Evolutionary conservation across 768 basidiomycete species (phyloP), one percentile per base, ranked within the genome.

Genomic region (Termitomyces sp.): DNA sequence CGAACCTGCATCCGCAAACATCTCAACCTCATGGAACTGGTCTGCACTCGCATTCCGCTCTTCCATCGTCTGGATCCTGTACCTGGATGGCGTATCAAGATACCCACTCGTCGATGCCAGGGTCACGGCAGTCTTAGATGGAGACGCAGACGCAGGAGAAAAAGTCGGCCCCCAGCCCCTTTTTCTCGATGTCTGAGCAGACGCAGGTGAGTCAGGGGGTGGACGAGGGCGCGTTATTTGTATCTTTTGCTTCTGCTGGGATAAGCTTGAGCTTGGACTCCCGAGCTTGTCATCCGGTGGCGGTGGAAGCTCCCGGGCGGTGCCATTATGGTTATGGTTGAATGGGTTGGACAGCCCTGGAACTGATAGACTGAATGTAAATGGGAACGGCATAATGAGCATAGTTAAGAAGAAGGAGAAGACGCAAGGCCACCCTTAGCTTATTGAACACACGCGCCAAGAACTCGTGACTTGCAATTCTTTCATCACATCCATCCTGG

Each of bases 331-430:
- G n/a, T n/a, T 39, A 35, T 69, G 18, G 11, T 27, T 31, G 32
- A 90, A 90, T 9, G 88, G 88, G 62, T 89, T 89, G 23, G 75
- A 67, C 50, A 88, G 63, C 6, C 86, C 87, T 5, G 88, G 85
- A 12, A 87, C 81, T 33, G 76, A 66, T 56, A 89, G 76, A 15
- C 68, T 80, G 74, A 91, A 91, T 48, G 87, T 88, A 65, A 91
- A 91, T 12, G 86, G 80, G 62, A 89, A 89, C 3, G 74, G 66
- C 78, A 82, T 80, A 29, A 52, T 41, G 47, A 27, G 7, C 43
- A 36, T 58, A 32, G 44, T 32, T n/a, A 39, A 16, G 33, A 31
- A 52, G 40, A 27, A 32, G 35, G 50, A 35, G 39, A 50, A 31
- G 27, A 25, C 11, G 52, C 25, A 32, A 53, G 44, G 39, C 25